Evolutionary conservation across 1,139 yeast genomes (phyloP).

Genomic region (Candida sp.): DNA sequence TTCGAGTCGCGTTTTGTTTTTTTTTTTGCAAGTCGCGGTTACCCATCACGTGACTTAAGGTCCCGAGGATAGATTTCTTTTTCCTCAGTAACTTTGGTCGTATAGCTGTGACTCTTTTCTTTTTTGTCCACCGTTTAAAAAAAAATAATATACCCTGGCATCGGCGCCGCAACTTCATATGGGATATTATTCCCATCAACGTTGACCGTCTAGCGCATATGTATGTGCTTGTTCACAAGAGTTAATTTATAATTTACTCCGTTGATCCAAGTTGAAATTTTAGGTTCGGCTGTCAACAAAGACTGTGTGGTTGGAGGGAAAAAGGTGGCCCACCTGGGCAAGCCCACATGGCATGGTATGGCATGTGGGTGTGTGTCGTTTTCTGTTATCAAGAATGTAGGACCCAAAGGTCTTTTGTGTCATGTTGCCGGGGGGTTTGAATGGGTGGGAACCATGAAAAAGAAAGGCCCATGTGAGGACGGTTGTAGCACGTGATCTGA

Average conservation of each 20-base stretch:
- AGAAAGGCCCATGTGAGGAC: not conserved
- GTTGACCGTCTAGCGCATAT: not conserved
- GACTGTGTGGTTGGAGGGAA: too few relatives aligned
- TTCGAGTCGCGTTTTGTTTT: not conserved
- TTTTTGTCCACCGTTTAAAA: not conserved
- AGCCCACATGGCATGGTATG: too few relatives aligned
- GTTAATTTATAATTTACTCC: not conserved
- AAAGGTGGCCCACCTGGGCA: too few relatives aligned
- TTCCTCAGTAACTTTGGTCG: not conserved
- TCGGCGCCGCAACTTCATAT: not conserved
- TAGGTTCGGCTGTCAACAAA: too few relatives aligned
- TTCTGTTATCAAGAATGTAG: too few relatives aligned
- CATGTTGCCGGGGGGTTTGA: not conserved
- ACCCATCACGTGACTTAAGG: not conserved
- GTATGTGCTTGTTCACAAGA: not conserved
- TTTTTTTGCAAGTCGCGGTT: not conserved
- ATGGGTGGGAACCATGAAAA: not conserved
- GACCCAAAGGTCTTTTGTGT: not conserved
- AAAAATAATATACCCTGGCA: not conserved
- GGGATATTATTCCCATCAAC: not conserved
- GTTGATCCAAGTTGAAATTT: not conserved
- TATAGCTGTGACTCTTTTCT: not conserved
- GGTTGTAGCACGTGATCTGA: slow-evolving; percentile 9
- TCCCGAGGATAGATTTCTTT: not conserved
- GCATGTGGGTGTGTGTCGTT: too few relatives aligned